Percentiles rank a stretch among this genome's conserved stretches.
Conservation (phyloP, 2,329 filamentous ascomycete genomes). For the Penicillium sp. region DNA sequence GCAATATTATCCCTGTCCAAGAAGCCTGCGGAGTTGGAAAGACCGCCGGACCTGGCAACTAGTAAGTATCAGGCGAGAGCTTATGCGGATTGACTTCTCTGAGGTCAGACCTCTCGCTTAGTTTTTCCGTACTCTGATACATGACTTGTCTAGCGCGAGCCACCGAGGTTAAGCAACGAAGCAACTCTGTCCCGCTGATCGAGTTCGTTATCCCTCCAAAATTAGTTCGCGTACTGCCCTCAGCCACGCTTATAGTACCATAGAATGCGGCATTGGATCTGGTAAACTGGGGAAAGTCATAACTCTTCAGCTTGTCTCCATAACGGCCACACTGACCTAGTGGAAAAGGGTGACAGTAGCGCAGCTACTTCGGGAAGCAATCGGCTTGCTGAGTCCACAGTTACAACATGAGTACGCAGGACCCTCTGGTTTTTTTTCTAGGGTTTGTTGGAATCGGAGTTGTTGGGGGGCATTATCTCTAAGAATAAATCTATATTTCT, state of each 20-base stretch:
- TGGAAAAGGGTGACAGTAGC: too few relatives aligned
- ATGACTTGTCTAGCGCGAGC: background rate
- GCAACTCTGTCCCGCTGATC: background rate
- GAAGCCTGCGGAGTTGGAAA: background rate
- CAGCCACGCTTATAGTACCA: background rate
- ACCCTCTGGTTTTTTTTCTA: too few relatives aligned
- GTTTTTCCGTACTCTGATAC: background rate
- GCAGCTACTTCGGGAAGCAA: too few relatives aligned
- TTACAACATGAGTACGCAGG: too few relatives aligned
- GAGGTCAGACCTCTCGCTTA: background rate
- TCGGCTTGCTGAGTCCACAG: too few relatives aligned
- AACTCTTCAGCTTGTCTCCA: too few relatives aligned
- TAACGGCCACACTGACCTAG: too few relatives aligned
- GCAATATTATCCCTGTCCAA: background rate
- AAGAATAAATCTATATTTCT: too few relatives aligned
- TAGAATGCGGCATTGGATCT: too few relatives aligned
- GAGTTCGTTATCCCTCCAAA: background rate
- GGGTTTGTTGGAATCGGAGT: too few relatives aligned
- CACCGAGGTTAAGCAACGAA: background rate
- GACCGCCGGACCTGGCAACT: background rate
- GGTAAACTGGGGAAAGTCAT: too few relatives aligned
- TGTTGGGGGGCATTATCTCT: too few relatives aligned
- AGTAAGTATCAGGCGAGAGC: background rate
- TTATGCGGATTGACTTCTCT: background rate
- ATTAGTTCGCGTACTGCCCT: background rate